Evolutionary conservation across 805 yeast species (phyloP), one percentile per base, ranked within the genome.

Genomic region (Saccharomycopsis olivae): DNA sequence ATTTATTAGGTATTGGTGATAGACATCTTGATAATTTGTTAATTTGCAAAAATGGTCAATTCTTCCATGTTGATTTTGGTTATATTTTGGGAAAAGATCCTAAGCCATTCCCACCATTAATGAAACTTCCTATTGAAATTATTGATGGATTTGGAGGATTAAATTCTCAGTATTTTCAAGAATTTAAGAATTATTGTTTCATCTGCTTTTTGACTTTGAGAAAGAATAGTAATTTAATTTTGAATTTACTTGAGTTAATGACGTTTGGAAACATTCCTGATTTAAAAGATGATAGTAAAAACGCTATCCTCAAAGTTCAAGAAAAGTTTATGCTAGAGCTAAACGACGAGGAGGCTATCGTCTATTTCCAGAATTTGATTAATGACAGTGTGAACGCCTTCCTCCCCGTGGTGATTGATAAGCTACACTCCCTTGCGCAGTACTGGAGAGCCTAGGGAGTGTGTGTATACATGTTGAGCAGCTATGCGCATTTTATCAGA

Each of bases 141-240:
- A 83, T 92, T 31, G 98, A 92, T 49, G 97, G 96, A 0, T 92
- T 92, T 86, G 99, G 99, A 2, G 98, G 97, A 1, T 71, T 85
- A 37, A 69, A 72, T 47, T 86, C 89, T 37, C 82, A 80, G 32
- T 88, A 89, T 56, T 92, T 84, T 58, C 76, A 78, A 47, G 74
- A 81, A 47, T 92, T 92, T 61, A 73, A 94, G 52, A 84, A 85
- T 57, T 88, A 88, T 60, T 92, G 99, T 54, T 92, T 88, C 61
- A 89, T 92, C 15, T 85, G 96, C 0, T 92, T 86, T 56, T 83
- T 92, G 8, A 89, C 94, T 4, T 64, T 92, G 47, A 67, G 99
- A 43, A 81, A 87, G 57, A 85, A 86, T 51, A 83, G 96, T 25
- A 88, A 87, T 42, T 70, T 92, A 61, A 88, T 92, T 19, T 67